Conservation (phyloP, 2,329 filamentous ascomycete species). For the Fusarium sp. region DNA sequence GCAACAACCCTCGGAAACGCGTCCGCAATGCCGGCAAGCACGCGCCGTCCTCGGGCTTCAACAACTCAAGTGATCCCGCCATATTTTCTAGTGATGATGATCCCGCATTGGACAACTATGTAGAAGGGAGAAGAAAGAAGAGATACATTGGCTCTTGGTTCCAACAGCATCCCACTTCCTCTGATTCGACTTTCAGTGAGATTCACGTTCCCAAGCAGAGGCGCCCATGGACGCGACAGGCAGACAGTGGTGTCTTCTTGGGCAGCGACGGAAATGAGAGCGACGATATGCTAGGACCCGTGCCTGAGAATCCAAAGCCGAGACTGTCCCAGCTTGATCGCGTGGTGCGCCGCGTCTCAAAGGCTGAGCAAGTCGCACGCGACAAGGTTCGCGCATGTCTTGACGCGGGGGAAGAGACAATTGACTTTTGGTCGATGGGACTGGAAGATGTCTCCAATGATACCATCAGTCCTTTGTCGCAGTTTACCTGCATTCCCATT, state of each 20-base stretch:
- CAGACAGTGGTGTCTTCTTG: constrained; percentile 78
- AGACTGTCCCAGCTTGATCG: constrained; percentile 56
- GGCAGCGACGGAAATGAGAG: constrained; percentile 68
- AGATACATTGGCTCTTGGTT: constrained; percentile 77
- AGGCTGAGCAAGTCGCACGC: constrained; percentile 60
- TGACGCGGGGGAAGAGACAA: constrained; percentile 68
- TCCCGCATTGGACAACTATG: constrained; percentile 74
- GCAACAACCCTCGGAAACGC: constrained; percentile 57
- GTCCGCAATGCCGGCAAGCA: constrained; percentile 49
- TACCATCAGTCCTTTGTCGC: constrained; percentile 67
- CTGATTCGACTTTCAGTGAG: constrained; percentile 62
- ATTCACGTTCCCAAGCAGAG: constrained; percentile 56
- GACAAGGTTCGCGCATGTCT: constrained; percentile 64
- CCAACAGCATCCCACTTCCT: constrained; percentile 66
- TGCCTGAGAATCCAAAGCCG: constrained; percentile 51
- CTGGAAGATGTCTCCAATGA: constrained; percentile 67
- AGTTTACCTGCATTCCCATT: constrained; percentile 65
- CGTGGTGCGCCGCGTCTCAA: constrained; percentile 50
- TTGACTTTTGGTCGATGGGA: constrained; percentile 71
- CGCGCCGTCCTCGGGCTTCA: constrained; percentile 55
- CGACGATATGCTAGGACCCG: constrained; percentile 54
- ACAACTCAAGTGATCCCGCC: constrained; percentile 77
- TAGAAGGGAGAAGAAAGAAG: constrained; percentile 68
- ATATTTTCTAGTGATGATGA: constrained; percentile 81
- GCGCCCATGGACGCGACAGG: constrained; percentile 67